Evolutionary conservation across 148 eudicot genomes (phyloP).

Genomic region (Rhododendron ferrugineum): DNA sequence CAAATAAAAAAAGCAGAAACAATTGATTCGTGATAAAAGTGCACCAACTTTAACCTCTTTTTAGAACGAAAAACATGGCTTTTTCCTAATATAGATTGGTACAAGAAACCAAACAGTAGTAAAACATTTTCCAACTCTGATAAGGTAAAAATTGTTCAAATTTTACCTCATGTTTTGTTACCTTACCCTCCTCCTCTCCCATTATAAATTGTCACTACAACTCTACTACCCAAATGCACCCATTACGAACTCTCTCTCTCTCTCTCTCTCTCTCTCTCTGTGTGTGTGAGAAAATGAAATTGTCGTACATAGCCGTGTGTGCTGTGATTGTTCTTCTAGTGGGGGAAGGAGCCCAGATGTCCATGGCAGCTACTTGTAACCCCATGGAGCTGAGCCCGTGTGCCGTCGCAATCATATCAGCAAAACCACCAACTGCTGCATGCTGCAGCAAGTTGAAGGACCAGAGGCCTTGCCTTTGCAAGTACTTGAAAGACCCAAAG

Average conservation of each 20-base stretch:
- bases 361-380: constrained; percentile 29
- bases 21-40: not conserved
- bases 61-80: not conserved
- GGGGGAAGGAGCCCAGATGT: not conserved
- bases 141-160: not conserved
- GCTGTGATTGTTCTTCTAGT: constrained; percentile 11
- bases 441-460: constrained; percentile 34
- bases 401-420: constrained; percentile 24
- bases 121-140: not conserved
- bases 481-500: constrained; percentile 29
- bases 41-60: not conserved
- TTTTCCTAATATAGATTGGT: not conserved
- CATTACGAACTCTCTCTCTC: not conserved
- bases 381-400: constrained; percentile 34
- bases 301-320: constrained; percentile 4
- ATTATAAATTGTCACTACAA: constrained; percentile 1
- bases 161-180: not conserved
- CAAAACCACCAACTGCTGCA: constrained; percentile 15
- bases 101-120: not conserved
- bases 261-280: not conserved
- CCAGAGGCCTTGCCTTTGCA: constrained; percentile 46
- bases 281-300: constrained; percentile 1
- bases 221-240: not conserved
- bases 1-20: not conserved
- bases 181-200: not conserved